Percentiles rank a stretch among this genome's conserved stretches.
These are phyloP conservation scores for Plasmodium cynomolgi DNA, from an alignment of 169 alveolate species.

Conservation along the genomic window DNA sequence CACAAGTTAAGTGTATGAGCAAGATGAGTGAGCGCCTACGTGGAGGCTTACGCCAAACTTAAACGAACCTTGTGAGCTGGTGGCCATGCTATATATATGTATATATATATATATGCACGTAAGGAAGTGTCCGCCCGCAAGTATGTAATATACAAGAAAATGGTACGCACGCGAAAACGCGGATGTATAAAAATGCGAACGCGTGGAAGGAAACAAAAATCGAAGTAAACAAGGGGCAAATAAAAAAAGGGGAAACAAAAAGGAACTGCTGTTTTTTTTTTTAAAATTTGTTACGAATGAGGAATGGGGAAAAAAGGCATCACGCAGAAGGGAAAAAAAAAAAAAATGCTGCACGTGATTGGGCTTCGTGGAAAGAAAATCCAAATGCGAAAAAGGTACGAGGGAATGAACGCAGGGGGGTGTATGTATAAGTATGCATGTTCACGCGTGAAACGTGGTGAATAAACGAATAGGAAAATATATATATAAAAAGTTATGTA, in stretches of 20 bases:
- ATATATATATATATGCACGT: neutral
- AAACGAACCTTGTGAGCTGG: neutral
- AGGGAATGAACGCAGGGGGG: neutral
- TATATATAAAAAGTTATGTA: neutral
- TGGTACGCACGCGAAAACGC: neutral
- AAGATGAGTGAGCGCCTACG: neutral
- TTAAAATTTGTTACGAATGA: neutral
- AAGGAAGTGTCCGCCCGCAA: neutral
- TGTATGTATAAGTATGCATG: neutral
- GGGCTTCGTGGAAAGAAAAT: neutral
- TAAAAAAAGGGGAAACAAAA: neutral
- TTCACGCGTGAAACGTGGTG: neutral
- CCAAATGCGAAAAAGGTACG: neutral
- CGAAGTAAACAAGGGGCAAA: neutral
- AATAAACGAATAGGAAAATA: neutral
- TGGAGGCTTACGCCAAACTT: neutral
- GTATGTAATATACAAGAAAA: neutral
- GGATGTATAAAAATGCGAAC: neutral
- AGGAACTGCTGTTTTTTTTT: neutral
- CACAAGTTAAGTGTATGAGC: neutral
- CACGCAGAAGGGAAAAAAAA: neutral
- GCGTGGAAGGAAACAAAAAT: neutral
- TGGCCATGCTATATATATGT: neutral
- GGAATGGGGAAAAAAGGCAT: neutral
- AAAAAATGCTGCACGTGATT: neutral